Base-by-base conservation (phyloP, 1,284 basidiomycete species). In the Ceratobasidium papillatum region DNA sequence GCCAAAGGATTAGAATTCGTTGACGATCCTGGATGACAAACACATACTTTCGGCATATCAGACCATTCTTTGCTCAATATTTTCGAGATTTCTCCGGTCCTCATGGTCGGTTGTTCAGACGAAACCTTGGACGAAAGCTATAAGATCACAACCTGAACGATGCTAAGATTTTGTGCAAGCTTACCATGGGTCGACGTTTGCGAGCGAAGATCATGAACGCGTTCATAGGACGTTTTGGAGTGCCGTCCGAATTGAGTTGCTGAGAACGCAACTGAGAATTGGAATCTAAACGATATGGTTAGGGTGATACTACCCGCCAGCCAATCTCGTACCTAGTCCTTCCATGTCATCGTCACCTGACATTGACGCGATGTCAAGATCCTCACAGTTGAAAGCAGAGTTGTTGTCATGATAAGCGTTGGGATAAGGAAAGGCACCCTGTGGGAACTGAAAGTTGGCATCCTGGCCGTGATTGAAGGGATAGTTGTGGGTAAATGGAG, bases 161-260 rank as follows among this genome's bases (percentile, higher is more conserved):
- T 68, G 65, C n/a, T 49, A n/a, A 3, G 27, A 27, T 1, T 22
- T 36, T 61, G 41, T 43, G 25, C 22, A 30, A 17, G n/a, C 47
- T 66, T 36, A 73, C 71, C 71, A 73, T 73, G 30, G 71, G 71
- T 22, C 71, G 71, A 14, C 71, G 71, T 32, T 73, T 73, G 22
- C 92, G 87, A 75, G 93, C 93, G 79, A 94, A 94, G 76, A 94
- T 94, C 92, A 94, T 94, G 83, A 94, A 94, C 30, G 92, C 93
- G 81, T 94, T 94, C 92, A 94, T 94, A 47, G 92, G 92, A n/a
- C 92, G 88, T 80, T 93, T 93, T 30, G 93, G 92, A 52, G 92
- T 94, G 43, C 92, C 92, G 79, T 94, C 92, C 1, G 91, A 85
- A 80, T 94, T 94, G 74, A 94, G 85, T 17, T 91, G 89, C 82